Evolutionary conservation across 1,139 yeast genomes (phyloP).

Genomic region (Spencermartinsiella ligniputridi): DNA sequence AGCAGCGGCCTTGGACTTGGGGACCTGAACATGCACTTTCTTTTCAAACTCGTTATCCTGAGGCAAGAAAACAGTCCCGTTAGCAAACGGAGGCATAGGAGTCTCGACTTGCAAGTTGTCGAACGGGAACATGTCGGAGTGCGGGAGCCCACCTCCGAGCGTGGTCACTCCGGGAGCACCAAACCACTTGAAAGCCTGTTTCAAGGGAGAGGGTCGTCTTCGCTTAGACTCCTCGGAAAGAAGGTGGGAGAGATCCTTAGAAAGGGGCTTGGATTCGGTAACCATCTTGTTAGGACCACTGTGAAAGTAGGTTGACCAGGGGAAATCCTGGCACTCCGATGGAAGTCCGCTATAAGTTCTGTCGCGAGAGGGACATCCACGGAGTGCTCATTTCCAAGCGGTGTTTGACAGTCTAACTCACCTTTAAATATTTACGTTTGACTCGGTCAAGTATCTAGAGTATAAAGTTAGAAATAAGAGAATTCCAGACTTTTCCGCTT

Average conservation of each 20-base stretch:
- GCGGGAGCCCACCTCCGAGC: slow-evolving; percentile 94
- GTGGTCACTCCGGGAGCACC: slow-evolving; percentile 73
- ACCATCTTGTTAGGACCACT: background rate
- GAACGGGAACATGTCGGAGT: slow-evolving; percentile 89
- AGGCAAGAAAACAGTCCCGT: slow-evolving; percentile 69
- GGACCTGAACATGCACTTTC: slow-evolving; percentile 41
- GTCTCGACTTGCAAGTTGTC: slow-evolving; percentile 64
- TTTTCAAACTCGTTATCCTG: slow-evolving; percentile 39
- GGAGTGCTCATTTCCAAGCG: no score
- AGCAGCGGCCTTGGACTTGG: slow-evolving; percentile 32
- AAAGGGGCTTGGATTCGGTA: slow-evolving; percentile 20
- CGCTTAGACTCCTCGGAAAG: slow-evolving; percentile 74
- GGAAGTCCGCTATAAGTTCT: no score
- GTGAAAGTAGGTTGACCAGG: no score
- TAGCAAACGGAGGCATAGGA: slow-evolving; percentile 69
- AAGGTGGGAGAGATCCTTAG: slow-evolving; percentile 66
- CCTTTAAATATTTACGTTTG: no score
- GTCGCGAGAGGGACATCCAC: no score
- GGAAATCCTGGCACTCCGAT: no score
- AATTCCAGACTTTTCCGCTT: no score
- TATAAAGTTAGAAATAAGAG: no score
- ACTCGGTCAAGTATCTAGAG: no score
- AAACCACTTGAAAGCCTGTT: slow-evolving; percentile 75
- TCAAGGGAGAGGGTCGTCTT: slow-evolving; percentile 76
- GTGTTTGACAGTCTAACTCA: no score